Evolutionary conservation across 129 eudicot species (phyloP).

Genomic region (Heracleum sosnowskyi): DNA sequence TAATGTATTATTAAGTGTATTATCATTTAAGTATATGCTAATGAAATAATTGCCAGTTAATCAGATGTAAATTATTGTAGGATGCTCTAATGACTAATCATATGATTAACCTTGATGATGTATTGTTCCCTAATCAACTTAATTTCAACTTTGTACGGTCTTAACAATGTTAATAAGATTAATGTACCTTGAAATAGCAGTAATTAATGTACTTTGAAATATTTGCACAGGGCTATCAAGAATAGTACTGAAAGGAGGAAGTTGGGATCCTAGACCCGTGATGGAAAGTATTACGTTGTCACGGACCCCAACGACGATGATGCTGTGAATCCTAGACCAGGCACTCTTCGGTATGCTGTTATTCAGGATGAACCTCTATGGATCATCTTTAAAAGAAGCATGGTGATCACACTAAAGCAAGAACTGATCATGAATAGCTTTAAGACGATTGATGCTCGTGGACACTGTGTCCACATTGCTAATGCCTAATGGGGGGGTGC

Average conservation of each 20-base stretch:
- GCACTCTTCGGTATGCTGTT: constrained; percentile 73
- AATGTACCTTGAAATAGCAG: no score
- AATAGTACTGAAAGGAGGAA: constrained; percentile 71
- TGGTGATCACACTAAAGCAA: constrained; percentile 74
- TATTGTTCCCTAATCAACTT: no score
- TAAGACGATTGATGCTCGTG: constrained; percentile 34
- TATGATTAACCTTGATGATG: not conserved
- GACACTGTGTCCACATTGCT: constrained; percentile 32
- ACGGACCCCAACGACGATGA: constrained; percentile 61
- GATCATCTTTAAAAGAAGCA: constrained; percentile 77
- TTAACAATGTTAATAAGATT: not conserved
- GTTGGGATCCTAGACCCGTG: constrained; percentile 74
- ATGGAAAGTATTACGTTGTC: constrained; percentile 69
- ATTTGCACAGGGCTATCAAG: constrained; percentile 37
- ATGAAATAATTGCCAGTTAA: no score
- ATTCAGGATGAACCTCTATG: constrained; percentile 82
- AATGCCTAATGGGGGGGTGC: constrained; percentile 34
- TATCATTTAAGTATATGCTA: not conserved
- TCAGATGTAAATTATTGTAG: not conserved
- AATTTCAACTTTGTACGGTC: no score
- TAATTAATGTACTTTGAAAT: constrained; percentile 10
- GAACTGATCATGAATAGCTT: constrained; percentile 46
- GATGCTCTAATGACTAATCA: not conserved
- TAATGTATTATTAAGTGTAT: not conserved
- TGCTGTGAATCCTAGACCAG: constrained; percentile 74